Base-by-base conservation (phyloP, 768 basidiomycete genomes). In the Cyclocybe cylindracea region DNA sequence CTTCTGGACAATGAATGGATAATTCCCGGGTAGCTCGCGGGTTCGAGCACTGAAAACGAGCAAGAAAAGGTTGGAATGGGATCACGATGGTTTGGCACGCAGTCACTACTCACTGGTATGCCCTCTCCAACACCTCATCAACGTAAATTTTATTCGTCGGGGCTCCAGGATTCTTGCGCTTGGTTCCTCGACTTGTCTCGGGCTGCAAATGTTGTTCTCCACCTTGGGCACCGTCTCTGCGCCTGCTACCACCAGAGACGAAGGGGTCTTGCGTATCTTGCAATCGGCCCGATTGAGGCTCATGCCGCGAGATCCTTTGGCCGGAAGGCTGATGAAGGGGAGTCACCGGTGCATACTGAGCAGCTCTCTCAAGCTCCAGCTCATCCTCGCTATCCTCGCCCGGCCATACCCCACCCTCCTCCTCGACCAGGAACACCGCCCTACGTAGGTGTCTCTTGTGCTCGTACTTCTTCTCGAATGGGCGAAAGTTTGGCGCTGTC, bases 21-120 rank as follows among this genome's bases (percentile, higher is more conserved):
- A 85, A 53, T 78, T 77, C 4, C 80, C 84, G 0, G 87, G 87
- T 0, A 91, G 74, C 59, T 90, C 87, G 1, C 89, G 80, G 0
- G 87, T 85, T 5, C 83, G 77, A 1, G 87, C 82, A 36, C 89
- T 91, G 50, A 10, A 32, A 34, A 24, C 24, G 42, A 34, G 6
- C 9, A 32, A 16, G 14, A 14, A 33, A 39, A 16, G 46, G 14
- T 36, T 10, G 31, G 33, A 10, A 42, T 48, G 2, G 5, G 24
- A 24, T 24, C 8, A 39, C 4, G 35, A 5, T 7, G 41, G 11
- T 7, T n/a, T 41, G 11, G 8, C 7, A 18, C 9, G 24, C 24
- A 24, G 24, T 24, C 24, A 24, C 24, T 2, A 24, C 80, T 24
- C 63, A 86, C 86, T 68, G 61, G 11, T 73, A 59, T 1, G 82